Base-by-base conservation (phyloP, 495 filamentous ascomycete species). In the Viridothelium virens region DNA sequence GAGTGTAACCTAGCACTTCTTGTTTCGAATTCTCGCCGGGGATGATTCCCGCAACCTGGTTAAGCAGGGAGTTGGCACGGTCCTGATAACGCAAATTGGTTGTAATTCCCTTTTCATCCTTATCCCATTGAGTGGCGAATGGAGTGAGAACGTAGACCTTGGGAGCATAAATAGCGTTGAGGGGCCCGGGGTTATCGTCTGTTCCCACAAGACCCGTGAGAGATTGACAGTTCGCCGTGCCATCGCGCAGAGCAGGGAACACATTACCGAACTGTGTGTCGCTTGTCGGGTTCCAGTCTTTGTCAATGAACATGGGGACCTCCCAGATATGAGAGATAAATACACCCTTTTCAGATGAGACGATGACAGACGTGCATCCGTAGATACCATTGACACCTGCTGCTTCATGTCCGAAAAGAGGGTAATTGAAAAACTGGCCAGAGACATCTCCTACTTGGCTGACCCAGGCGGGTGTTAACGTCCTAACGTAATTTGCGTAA, bases 351-450 rank as follows among this genome's bases (percentile, higher is more conserved):
- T 11, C n/a, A 59, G 53, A 59, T 36, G 53, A 33, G 18, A 59
- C 18, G 36, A 59, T 36, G 25, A 59, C 53, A 33, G 53, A 33
- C 14, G 53, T 59, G 53, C 53, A 59, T 59, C 53, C 53, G 18
- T n/a, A 59, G 11, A 59, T 34, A 10, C 53, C 53, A 36, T 59
- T 36, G 53, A 59, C 53, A 36, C 53, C 53, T 59, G 53, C 53
- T 7, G 25, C 31, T 3, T 18, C 31, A 6, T 18, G 53, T 44
- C 41, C 41, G 5, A 10, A 36, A 14, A 14, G 6, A n/a, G 53
- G 31, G 31, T 34, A 59, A 36, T 3, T 34, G 53, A 59, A 59
- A 59, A 59, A 59, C 5, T 36, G n/a, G 11, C 11, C 18, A 34
- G 53, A 34, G 0, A 18, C 18, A 5, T 10, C 31, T n/a, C 7